These are phyloP conservation scores for Globisporangium paroecandrum DNA, from an alignment of 352 stramenopile species.

Conservation along the genomic window DNA sequence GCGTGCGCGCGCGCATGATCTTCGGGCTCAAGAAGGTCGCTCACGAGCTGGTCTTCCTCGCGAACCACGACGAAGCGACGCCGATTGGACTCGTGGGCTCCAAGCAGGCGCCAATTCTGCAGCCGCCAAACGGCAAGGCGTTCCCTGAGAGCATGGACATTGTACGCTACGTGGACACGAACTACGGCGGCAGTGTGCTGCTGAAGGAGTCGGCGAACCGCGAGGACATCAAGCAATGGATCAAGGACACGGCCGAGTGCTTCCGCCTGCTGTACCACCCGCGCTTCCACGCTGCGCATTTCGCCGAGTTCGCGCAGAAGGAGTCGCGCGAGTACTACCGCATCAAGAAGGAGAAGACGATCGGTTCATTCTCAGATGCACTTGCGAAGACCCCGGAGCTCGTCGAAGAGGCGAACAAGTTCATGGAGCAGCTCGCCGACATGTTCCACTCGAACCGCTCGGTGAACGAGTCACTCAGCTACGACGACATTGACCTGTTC, in stretches of 20 bases:
- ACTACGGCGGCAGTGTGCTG: constrained; percentile 28
- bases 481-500: constrained; percentile 59
- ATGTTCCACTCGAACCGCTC: constrained; percentile 43
- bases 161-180: constrained; percentile 39
- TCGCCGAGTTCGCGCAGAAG: constrained; percentile 41
- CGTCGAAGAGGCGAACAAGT: constrained; percentile 31
- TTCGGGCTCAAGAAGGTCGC: constrained; percentile 39
- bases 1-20: constrained; percentile 44
- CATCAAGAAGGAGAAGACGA: constrained; percentile 53
- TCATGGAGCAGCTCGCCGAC: constrained; percentile 27
- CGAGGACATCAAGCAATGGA: constrained; percentile 44
- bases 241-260: constrained; percentile 37
- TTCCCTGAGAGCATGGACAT: constrained; percentile 46
- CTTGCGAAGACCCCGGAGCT: constrained; percentile 41
- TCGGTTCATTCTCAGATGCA: constrained; percentile 36
- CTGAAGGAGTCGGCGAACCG: constrained; percentile 33
- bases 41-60: constrained; percentile 38
- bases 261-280: constrained; percentile 42
- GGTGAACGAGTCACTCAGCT: constrained; percentile 44
- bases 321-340: constrained; percentile 51
- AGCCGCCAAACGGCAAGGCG: constrained; percentile 23
- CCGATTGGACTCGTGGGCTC: constrained; percentile 31
- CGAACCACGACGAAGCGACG: constrained; percentile 40
- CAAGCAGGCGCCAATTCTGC: constrained; percentile 41
- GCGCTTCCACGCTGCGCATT: constrained; percentile 39